Percentiles rank a stretch among this genome's conserved stretches.
Conservation (phyloP, 192 early-diverging fungal species). For the Haplosporangium gracile region DNA sequence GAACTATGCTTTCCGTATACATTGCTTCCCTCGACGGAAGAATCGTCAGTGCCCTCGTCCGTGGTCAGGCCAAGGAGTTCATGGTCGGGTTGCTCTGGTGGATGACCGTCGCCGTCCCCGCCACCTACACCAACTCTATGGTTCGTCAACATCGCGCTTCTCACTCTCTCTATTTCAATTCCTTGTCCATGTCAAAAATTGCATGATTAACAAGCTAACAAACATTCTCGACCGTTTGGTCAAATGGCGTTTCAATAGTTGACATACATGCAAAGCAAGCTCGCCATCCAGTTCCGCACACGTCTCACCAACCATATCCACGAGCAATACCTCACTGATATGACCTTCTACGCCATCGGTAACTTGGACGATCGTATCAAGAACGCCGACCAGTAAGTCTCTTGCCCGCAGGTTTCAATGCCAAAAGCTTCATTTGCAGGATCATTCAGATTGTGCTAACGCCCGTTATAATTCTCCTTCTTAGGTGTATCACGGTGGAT, state of each 20-base stretch:
- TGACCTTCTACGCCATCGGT: conserved; percentile 94
- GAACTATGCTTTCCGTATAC: conserved; percentile 92
- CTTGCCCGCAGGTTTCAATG: not conserved
- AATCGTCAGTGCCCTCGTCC: conserved; percentile 85
- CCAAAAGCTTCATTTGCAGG: not conserved
- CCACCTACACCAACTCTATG: conserved; percentile 97
- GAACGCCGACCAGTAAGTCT: conserved; percentile 85
- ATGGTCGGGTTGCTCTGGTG: conserved; percentile 87
- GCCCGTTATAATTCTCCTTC: not conserved
- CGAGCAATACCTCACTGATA: conserved; percentile 85
- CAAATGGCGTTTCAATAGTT: conserved; percentile 52
- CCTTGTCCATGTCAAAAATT: not conserved
- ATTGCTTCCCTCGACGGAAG: conserved; percentile 89
- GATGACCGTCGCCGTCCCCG: conserved; percentile 95
- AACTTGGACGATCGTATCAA: conserved; percentile 95
- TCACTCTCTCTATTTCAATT: not conserved
- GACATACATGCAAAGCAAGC: conserved; percentile 80
- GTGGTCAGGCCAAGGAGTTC: conserved; percentile 85
- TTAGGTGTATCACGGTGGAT: conserved; percentile 84
- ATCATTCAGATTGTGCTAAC: not conserved
- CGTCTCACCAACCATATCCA: conserved; percentile 92
- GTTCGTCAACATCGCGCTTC: conserved; percentile 7
- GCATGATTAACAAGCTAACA: not conserved
- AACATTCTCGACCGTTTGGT: not conserved
- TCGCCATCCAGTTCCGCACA: conserved; percentile 85